These are phyloP conservation scores for Penicillium sp. DNA, from an alignment of 2,329 filamentous ascomycete species.

Conservation along the genomic window DNA sequence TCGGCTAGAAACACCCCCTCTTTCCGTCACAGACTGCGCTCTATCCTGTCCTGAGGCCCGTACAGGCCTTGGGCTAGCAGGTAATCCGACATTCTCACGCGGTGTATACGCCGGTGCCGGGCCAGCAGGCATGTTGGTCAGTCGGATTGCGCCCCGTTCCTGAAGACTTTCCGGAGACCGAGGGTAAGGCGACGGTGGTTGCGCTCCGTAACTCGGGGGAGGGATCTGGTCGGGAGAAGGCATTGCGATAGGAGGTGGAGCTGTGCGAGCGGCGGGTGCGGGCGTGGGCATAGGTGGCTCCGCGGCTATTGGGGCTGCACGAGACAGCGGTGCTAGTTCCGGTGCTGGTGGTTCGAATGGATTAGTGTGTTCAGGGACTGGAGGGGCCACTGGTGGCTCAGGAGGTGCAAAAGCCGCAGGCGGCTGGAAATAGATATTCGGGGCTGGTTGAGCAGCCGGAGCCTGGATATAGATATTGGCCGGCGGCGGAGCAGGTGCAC, in stretches of 20 bases:
- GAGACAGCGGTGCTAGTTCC: neutral
- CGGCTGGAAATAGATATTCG: constrained; percentile 6
- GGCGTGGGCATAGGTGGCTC: neutral
- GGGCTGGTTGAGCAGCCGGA: constrained; percentile 4
- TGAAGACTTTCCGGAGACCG: constrained; percentile 64
- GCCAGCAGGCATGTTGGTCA: constrained; percentile 60
- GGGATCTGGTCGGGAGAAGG: constrained; percentile 53
- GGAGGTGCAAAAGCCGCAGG: neutral
- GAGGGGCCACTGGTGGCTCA: neutral
- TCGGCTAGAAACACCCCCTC: constrained; percentile 54
- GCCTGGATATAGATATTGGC: constrained; percentile 14
- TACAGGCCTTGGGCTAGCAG: constrained; percentile 32
- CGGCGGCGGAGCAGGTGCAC: constrained; percentile 5
- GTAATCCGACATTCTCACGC: constrained; percentile 34
- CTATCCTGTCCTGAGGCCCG: constrained; percentile 31
- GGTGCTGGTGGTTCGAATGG: neutral
- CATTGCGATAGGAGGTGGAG: constrained; percentile 61
- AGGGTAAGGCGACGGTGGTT: constrained; percentile 63
- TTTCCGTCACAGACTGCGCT: constrained; percentile 27
- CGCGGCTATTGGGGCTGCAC: neutral
- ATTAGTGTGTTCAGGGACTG: neutral
- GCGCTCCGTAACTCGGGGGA: constrained; percentile 56
- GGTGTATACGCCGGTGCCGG: constrained; percentile 42
- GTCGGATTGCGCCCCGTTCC: constrained; percentile 62
- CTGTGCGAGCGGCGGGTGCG: constrained; percentile 20